These are phyloP conservation scores for Pochonia chlamydosporia DNA, from an alignment of 2,329 filamentous ascomycete genomes.

Conservation along the genomic window DNA sequence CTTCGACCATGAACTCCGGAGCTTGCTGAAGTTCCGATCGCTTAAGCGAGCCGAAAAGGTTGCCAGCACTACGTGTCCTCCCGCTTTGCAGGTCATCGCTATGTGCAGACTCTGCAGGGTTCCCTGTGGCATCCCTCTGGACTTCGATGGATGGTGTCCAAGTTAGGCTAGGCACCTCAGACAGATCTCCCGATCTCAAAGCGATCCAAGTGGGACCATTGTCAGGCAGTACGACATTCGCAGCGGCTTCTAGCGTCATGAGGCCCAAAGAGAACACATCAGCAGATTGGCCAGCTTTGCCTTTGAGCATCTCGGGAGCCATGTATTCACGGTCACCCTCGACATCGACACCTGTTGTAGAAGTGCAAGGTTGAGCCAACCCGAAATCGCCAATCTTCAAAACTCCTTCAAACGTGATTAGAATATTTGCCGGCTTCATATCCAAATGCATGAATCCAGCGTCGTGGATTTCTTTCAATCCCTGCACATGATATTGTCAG, in stretches of 20 bases:
- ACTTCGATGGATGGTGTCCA: slow-evolving; percentile 69
- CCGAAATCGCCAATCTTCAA: slow-evolving; percentile 86
- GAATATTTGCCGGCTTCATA: slow-evolving; percentile 77
- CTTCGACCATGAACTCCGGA: slow-evolving; percentile 84
- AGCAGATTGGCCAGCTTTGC: slow-evolving; percentile 81
- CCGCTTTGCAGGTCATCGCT: slow-evolving; percentile 27
- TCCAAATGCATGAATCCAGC: slow-evolving; percentile 82
- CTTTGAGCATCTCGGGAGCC: slow-evolving; percentile 83
- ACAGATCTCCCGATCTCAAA: slow-evolving; percentile 82
- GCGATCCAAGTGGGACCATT: slow-evolving; percentile 90
- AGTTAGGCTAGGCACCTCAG: slow-evolving; percentile 81
- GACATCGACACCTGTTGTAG: slow-evolving; percentile 69
- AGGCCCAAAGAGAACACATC: slow-evolving; percentile 93
- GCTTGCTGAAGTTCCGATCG: slow-evolving; percentile 53
- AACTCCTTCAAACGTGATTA: slow-evolving; percentile 74
- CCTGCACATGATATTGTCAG: slow-evolving; percentile 44
- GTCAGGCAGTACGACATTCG: slow-evolving; percentile 88
- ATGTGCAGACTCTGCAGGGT: slow-evolving; percentile 23
- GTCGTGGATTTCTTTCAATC: slow-evolving; percentile 84
- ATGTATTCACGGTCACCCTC: slow-evolving; percentile 97
- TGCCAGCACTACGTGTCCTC: slow-evolving; percentile 26
- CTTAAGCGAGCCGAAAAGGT: slow-evolving; percentile 39
- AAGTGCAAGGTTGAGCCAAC: slow-evolving; percentile 74
- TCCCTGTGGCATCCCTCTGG: slow-evolving; percentile 64
- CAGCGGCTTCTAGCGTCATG: slow-evolving; percentile 90